A percentile compares a stretch with the other conserved stretches of the same genome.
Conservation (phyloP, 1,284 basidiomycete genomes). For the Heterobasidion irregulare region DNA sequence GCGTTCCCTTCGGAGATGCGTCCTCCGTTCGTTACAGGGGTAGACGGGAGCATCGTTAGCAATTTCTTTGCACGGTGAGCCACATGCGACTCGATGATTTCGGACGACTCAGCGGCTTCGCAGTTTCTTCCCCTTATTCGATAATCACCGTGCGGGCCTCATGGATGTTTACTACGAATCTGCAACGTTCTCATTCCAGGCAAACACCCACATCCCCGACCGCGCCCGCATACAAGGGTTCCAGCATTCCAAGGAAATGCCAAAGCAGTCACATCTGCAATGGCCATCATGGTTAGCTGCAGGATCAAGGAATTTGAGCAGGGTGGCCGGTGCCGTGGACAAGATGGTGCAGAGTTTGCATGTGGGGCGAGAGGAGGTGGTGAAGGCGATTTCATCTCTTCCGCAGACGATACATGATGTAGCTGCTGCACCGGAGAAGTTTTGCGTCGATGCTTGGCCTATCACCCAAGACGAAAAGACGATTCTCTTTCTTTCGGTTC, state of each 20-base stretch:
- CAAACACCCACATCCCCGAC: slow-evolving; percentile 73
- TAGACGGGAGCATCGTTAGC: slow-evolving; percentile 59
- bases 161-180: slow-evolving; percentile 72
- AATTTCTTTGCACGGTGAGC: slow-evolving; percentile 72
- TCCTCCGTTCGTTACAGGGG: slow-evolving; percentile 69
- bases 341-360: slow-evolving; percentile 67
- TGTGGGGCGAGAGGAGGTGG: slow-evolving; percentile 60
- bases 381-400: slow-evolving; percentile 54
- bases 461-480: slow-evolving; percentile 53
- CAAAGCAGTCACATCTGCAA: slow-evolving; percentile 73
- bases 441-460: slow-evolving; percentile 86
- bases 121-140: slow-evolving; percentile 83
- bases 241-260: slow-evolving; percentile 53
- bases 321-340: slow-evolving; percentile 52
- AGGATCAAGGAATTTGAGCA: slow-evolving; percentile 66
- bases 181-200: slow-evolving; percentile 85
- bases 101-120: slow-evolving; percentile 8
- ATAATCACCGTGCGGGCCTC: slow-evolving; percentile 65
- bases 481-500: slow-evolving; percentile 75
- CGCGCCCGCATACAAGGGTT: slow-evolving; percentile 63
- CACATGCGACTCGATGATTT: slow-evolving; percentile 4
- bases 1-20: slow-evolving; percentile 71
- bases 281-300: slow-evolving; percentile 65
- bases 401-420: slow-evolving; percentile 82
- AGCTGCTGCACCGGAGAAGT: slow-evolving; percentile 65